Base-by-base conservation (phyloP, 306 rosid species). In the Inga oerstediana region DNA sequence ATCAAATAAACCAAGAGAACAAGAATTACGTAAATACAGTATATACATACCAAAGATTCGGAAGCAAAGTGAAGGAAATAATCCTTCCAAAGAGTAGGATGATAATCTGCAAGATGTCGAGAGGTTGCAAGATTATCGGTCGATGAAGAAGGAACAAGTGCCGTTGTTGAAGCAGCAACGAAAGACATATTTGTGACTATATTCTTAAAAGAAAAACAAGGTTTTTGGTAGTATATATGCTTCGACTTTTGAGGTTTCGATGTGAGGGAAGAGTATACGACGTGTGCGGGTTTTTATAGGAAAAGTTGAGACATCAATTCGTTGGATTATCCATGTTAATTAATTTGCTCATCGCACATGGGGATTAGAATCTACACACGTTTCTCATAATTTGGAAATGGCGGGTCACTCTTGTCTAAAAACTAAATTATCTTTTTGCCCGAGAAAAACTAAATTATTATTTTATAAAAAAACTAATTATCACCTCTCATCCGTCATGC, bases 51-150 rank as follows among this genome's bases (percentile, higher is more conserved):
- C 45, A 35, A 6, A 16, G 72, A 67, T 35, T 67, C 14, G 20
- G 72, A 67, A 67, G 72, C 72, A 67, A 1, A 67, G 16, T 67
- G 72, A 67, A 67, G 72, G 45, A 67, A 67, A 67, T 35, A 7
- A 17, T 67, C 72, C 24, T 35, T 35, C 72, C 72, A 67, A 35
- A 67, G 39, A 34, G 45, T 16, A 15, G 72, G 72, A 35, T 67
- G 72, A 35, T 34, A 67, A 35, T 67, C 45, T 34, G 72, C 72
- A 15, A 0, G 45, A 8, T 8, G 72, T 35, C 72, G 44, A 32
- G 72, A 66, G 7, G 43, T 24, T 44, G 5, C 72, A 66, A 30
- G 8, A 64, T 13, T 12, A 64, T 64, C 10, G 71, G 71, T 5
- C 32, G 20, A 65, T 65, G 20, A 65, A 64, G 69, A 27, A 64